phyloP scores from a whole-genome alignment of 2,329 filamentous ascomycete genomes.

The Esteya vermicola region DNA sequence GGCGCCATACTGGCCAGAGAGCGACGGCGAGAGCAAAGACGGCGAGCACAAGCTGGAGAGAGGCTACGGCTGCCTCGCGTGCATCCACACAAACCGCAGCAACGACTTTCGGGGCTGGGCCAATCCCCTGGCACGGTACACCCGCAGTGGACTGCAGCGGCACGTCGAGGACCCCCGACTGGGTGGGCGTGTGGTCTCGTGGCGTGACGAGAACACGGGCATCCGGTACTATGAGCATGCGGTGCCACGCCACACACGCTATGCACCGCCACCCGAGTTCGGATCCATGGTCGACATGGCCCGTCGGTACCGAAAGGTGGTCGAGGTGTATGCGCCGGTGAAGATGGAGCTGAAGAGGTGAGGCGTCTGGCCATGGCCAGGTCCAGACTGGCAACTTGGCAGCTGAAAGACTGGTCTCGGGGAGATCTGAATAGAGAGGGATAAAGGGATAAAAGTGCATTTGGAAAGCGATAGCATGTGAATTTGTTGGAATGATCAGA shows the following conservation, averaged over 20 bases:
- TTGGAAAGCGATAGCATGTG: no score
- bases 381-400: no score
- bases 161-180: slow-evolving; percentile 7
- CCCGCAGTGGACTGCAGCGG: slow-evolving; percentile 5
- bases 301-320: slow-evolving; percentile 5
- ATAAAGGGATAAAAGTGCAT: no score
- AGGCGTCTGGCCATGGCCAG: no score
- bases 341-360: no score
- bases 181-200: slow-evolving; percentile 8
- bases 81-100: slow-evolving; percentile 6
- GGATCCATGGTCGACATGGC: slow-evolving; percentile 8
- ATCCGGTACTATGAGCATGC: slow-evolving; percentile 7
- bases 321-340: no score
- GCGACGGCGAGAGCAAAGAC: neutral
- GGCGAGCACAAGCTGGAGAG: slow-evolving; percentile 1
- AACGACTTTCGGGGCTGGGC: slow-evolving; percentile 8
- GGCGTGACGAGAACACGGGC: neutral
- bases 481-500: no score
- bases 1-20: slow-evolving; percentile 6
- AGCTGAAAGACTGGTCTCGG: no score
- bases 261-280: slow-evolving; percentile 8
- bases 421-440: no score
- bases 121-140: slow-evolving; percentile 9
- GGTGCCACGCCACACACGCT: slow-evolving; percentile 5
- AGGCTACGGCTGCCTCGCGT: slow-evolving; percentile 9